phyloP scores from a whole-genome alignment of 2,329 filamentous ascomycete genomes.

The Ophiosphaerella narmari region DNA sequence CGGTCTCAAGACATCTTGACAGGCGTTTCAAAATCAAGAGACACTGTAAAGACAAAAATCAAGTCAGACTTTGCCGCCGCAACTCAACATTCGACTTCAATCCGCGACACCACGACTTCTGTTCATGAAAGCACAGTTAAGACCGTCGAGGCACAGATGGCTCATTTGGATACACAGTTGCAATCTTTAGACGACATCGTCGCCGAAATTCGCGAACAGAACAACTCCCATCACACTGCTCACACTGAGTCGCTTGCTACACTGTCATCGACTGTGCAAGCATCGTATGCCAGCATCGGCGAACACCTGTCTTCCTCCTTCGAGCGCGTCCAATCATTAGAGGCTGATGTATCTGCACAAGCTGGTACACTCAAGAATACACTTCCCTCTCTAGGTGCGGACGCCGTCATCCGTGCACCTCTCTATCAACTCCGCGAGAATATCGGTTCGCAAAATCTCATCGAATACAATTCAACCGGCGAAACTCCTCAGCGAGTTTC shows the following conservation, averaged over 20 bases:
- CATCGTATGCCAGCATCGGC: constrained; percentile 73
- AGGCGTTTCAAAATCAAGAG: constrained; percentile 72
- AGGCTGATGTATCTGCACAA: constrained; percentile 67
- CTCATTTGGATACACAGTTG: constrained; percentile 87
- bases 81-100: constrained; percentile 78
- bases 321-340: constrained; percentile 70
- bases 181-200: constrained; percentile 90
- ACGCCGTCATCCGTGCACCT: constrained; percentile 66
- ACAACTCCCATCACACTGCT: constrained; percentile 73
- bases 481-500: constrained; percentile 79
- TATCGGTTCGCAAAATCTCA: constrained; percentile 67
- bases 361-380: constrained; percentile 63
- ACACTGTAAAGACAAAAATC: constrained; percentile 78
- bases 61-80: constrained; percentile 86
- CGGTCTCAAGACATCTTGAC: constrained; percentile 72
- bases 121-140: constrained; percentile 89
- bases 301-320: constrained; percentile 72
- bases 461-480: constrained; percentile 84
- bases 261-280: constrained; percentile 70
- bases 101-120: constrained; percentile 80
- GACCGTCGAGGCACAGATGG: constrained; percentile 87
- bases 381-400: constrained; percentile 62
- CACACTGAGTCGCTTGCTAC: constrained; percentile 69
- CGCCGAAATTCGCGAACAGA: constrained; percentile 77
- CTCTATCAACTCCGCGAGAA: constrained; percentile 72